Base-by-base conservation (phyloP, 257 asterid species). In the Nicotiana sylvestris region DNA sequence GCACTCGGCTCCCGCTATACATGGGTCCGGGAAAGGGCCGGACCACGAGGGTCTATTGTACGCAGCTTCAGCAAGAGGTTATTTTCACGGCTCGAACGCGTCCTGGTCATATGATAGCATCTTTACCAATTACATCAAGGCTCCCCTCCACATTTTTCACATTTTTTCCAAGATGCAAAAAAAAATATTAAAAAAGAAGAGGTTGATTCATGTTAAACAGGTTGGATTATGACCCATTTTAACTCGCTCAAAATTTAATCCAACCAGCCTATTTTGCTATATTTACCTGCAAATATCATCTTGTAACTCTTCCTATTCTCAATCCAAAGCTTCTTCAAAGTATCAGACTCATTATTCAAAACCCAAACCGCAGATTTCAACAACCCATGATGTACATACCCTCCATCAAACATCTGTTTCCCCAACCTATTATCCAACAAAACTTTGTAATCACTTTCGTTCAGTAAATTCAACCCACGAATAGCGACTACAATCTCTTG, bases 331-430 rank as follows among this genome's bases (percentile, higher is more conserved):
- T 85, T 85, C 82, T 66, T 89, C 89, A 96, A 67, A n/a, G 88
- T 87, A 83, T 92, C 98, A 58, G 98, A 86, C 76, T 94, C 99
- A 2, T 83, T 81, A 37, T 91, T 88, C 91, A 96, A 68, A 72
- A 96, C 82, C 98, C 98, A 96, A 61, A 85, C 70, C 18, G 99
- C 99, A 0, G 99, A 94, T 82, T 92, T 94, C 91, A 96, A 78
- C 86, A 94, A 81, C 39, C 99, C 99, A 46, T 91, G 90, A 81
- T 96, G 99, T 56, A 96, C 99, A 82, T 89, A 96, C 0, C 99
- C 99, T 17, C 99, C 98, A 85, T 94, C 98, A 70, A 94, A 94
- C 97, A 90, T 96, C 88, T 96, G 99, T 92, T 78, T 90, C 35
- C 98, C 99, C 51, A 94, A 83, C 69, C 89, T 86, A 86, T 96